Conservation (phyloP, 768 basidiomycete genomes). For the Boletus sensibilis region DNA sequence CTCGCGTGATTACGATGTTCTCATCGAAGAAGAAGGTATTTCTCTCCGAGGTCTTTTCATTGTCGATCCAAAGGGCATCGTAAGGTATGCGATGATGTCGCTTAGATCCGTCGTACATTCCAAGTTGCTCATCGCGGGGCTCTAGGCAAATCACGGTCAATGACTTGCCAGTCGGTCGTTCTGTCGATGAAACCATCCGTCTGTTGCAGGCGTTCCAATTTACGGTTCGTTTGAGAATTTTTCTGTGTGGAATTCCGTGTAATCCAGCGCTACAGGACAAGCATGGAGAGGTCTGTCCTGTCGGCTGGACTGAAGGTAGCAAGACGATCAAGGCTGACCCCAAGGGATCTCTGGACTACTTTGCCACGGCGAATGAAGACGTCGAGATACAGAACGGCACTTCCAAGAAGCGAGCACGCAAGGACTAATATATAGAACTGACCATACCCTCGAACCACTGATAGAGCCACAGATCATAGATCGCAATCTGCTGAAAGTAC, state of each 20-base stretch:
- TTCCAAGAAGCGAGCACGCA: constrained; percentile 59
- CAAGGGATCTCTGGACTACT: constrained; percentile 71
- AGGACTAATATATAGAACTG: constrained; percentile 43
- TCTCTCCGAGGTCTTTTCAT: constrained; percentile 85
- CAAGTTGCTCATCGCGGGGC: background rate
- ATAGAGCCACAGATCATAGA: background rate
- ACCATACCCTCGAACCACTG: background rate
- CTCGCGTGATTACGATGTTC: constrained; percentile 82
- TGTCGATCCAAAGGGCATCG: constrained; percentile 78
- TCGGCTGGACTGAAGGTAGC: constrained; percentile 80
- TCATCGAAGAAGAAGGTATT: constrained; percentile 86
- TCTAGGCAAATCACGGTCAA: constrained; percentile 82
- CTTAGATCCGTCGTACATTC: background rate
- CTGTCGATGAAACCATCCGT: constrained; percentile 89
- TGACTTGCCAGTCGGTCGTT: constrained; percentile 93
- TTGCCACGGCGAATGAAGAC: constrained; percentile 37
- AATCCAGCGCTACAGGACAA: constrained; percentile 48
- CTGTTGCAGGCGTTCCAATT: constrained; percentile 94
- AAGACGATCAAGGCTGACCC: constrained; percentile 85
- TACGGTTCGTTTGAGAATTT: constrained; percentile 47
- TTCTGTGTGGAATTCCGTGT: background rate
- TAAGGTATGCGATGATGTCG: constrained; percentile 45
- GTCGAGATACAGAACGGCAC: constrained; percentile 38
- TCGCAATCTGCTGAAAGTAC: background rate
- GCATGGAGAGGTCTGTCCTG: constrained; percentile 92